Conservation (phyloP, 148 eudicot genomes). For the Drosera capensis region DNA sequence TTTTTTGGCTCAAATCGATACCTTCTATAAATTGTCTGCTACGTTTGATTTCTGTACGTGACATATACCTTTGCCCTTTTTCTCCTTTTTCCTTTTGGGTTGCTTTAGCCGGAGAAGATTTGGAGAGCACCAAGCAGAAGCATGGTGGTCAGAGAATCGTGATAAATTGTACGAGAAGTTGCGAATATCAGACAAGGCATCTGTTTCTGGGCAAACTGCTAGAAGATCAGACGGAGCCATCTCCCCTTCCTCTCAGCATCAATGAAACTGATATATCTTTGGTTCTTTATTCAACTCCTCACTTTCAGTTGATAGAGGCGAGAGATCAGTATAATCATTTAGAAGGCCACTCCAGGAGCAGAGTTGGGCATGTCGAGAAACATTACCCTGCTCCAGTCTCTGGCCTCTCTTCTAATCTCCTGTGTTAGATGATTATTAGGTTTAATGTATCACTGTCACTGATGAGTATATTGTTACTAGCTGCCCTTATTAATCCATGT, state of each 20-base stretch:
- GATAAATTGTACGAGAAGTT: slow-evolving; percentile 80
- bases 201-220: slow-evolving; percentile 56
- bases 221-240: slow-evolving; percentile 54
- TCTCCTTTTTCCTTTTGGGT: not conserved
- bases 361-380: too few relatives aligned
- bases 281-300: too few relatives aligned
- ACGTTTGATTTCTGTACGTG: not conserved
- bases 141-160: slow-evolving; percentile 97
- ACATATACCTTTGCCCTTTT: not conserved
- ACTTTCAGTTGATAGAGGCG: too few relatives aligned
- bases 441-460: too few relatives aligned
- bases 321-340: too few relatives aligned
- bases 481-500: too few relatives aligned
- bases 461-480: too few relatives aligned
- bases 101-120: slow-evolving; percentile 86
- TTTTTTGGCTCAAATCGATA: too few relatives aligned
- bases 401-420: too few relatives aligned
- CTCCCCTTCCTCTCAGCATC: slow-evolving; percentile 29
- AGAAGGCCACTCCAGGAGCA: too few relatives aligned
- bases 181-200: slow-evolving; percentile 61
- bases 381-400: too few relatives aligned
- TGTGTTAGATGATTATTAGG: too few relatives aligned
- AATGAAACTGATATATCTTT: not conserved
- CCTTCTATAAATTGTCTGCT: not conserved
- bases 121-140: slow-evolving; percentile 93